Conservation (phyloP, 2,329 filamentous ascomycete genomes). For the Colletotrichum cuscutae region DNA sequence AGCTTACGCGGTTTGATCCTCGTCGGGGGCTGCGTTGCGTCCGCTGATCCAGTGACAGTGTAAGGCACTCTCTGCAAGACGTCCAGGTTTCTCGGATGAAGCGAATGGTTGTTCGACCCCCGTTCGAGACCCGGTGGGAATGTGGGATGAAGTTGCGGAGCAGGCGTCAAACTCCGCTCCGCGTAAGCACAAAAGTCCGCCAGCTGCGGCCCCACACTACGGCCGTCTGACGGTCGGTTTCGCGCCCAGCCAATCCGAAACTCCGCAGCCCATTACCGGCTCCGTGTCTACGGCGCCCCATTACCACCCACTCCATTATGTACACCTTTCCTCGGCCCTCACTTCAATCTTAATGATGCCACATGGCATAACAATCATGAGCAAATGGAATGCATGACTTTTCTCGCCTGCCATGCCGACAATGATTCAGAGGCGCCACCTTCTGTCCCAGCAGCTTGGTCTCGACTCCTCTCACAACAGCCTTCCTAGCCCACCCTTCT, state of each 20-base stretch:
- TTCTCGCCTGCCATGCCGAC: neutral
- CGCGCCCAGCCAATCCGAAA: slow-evolving; percentile 17
- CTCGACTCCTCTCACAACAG: neutral
- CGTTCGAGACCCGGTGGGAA: neutral
- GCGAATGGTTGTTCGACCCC: neutral
- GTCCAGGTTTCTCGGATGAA: neutral
- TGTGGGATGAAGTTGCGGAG: slow-evolving; percentile 9
- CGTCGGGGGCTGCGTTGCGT: neutral
- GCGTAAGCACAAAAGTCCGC: slow-evolving; percentile 23
- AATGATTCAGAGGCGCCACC: neutral
- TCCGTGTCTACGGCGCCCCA: neutral
- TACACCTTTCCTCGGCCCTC: neutral
- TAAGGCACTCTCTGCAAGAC: neutral
- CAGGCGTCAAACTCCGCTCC: slow-evolving; percentile 24
- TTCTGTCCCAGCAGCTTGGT: neutral
- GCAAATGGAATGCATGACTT: neutral
- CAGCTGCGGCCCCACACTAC: slow-evolving; percentile 24
- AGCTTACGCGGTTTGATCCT: neutral
- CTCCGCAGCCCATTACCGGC: neutral
- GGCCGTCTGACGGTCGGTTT: neutral
- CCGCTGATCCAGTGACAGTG: neutral
- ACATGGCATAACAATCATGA: neutral
- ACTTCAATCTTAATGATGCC: neutral
- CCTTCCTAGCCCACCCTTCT: too few relatives aligned
- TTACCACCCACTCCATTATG: neutral